Percentiles rank a stretch among this genome's conserved stretches.
Evolutionary conservation across 768 basidiomycete genomes (phyloP).

Genomic region (Leccinum incarnatum): DNA sequence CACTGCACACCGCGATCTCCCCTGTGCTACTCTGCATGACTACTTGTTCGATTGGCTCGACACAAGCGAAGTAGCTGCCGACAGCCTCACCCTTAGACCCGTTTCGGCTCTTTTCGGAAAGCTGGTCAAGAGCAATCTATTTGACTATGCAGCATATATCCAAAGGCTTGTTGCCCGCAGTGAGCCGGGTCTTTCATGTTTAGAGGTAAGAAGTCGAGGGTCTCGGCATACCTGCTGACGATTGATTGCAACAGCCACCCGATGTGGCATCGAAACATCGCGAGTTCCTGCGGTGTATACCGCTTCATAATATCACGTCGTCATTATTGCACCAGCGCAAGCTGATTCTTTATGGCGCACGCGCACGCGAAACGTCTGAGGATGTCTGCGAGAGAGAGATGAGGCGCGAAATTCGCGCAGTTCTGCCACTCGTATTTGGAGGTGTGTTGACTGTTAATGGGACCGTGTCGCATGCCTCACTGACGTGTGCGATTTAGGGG

Average conservation of each 20-base stretch:
- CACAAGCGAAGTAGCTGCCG: slow-evolving; percentile 56
- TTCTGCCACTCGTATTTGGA: slow-evolving; percentile 68
- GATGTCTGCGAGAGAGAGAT: slow-evolving; percentile 69
- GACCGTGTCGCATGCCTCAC: slow-evolving; percentile 5
- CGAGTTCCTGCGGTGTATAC: slow-evolving; percentile 68
- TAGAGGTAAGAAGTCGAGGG: slow-evolving; percentile 41
- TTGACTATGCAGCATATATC: slow-evolving; percentile 73
- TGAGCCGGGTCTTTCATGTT: slow-evolving; percentile 55
- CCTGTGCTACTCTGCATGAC: slow-evolving; percentile 66
- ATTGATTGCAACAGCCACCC: slow-evolving; percentile 5
- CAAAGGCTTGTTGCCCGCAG: slow-evolving; percentile 81
- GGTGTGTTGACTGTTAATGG: slow-evolving; percentile 35
- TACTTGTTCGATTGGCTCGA: slow-evolving; percentile 82
- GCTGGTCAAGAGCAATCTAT: slow-evolving; percentile 65
- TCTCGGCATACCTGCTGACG: background rate
- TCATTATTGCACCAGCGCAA: slow-evolving; percentile 68
- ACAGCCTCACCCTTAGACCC: slow-evolving; percentile 52
- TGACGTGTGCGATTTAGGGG: slow-evolving; percentile 30
- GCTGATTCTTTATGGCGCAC: slow-evolving; percentile 64
- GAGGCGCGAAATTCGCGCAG: slow-evolving; percentile 60
- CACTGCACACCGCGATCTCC: slow-evolving; percentile 61
- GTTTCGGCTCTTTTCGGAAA: slow-evolving; percentile 70
- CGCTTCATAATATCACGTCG: slow-evolving; percentile 56
- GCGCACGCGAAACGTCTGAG: slow-evolving; percentile 68
- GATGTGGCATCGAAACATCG: slow-evolving; percentile 56